Conservation (phyloP, 495 filamentous ascomycete species). For the Xylaria nigripes region DNA sequence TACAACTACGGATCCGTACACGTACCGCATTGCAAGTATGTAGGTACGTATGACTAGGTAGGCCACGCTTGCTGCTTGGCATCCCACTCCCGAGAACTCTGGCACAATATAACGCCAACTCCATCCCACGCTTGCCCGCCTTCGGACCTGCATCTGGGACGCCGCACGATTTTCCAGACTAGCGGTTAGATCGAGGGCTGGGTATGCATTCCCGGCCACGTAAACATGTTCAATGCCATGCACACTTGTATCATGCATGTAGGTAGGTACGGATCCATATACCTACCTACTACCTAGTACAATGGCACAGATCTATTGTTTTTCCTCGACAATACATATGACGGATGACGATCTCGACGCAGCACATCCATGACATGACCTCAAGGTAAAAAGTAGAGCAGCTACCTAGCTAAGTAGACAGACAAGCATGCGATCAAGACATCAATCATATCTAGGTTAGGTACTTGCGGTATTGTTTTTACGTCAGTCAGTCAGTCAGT, state of each 20-base stretch:
- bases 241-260: not conserved
- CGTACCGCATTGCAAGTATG: too few species aligned
- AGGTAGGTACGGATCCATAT: not conserved
- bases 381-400: too few species aligned
- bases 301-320: too few species aligned
- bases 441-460: too few species aligned
- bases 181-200: not conserved
- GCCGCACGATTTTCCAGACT: not conserved
- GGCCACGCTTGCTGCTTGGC: not conserved
- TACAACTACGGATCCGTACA: not conserved
- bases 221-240: not conserved
- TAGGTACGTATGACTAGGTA: not conserved
- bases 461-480: too few species aligned
- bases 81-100: conserved; percentile 1
- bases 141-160: conserved; percentile 9
- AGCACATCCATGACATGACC: too few species aligned
- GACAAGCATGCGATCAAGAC: too few species aligned
- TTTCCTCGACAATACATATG: too few species aligned
- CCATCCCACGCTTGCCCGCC: conserved; percentile 4
- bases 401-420: too few species aligned
- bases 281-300: too few species aligned
- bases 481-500: not conserved
- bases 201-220: not conserved
- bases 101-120: not conserved
- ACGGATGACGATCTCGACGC: too few species aligned